Conservation (phyloP, 768 basidiomycete genomes). For the Mycena epipterygia region DNA sequence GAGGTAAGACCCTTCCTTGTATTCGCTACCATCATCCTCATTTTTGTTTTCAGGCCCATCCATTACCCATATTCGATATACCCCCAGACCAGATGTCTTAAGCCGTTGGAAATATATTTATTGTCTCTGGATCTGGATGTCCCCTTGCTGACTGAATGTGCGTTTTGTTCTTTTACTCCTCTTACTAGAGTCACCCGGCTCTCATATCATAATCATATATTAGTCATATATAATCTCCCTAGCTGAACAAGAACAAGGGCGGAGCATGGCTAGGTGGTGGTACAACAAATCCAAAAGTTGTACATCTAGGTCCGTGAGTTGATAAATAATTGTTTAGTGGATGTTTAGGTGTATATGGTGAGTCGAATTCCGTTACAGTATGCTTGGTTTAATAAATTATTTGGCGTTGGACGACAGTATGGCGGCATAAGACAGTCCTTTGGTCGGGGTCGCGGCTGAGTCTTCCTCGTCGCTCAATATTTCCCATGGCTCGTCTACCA, state of each 20-base stretch:
- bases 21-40: neutral
- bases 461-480: conserved; percentile 56
- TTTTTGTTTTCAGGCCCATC: conserved; percentile 31
- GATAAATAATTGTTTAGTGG: conserved; percentile 31
- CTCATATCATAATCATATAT: conserved; percentile 33
- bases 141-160: conserved; percentile 7
- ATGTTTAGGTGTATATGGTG: conserved; percentile 12
- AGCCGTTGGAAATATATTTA: conserved; percentile 16
- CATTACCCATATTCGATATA: conserved; percentile 36
- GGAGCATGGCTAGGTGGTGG: conserved; percentile 21
- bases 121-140: neutral
- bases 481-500: conserved; percentile 72
- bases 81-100: conserved; percentile 20
- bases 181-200: neutral
- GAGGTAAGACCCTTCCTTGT: conserved; percentile 20
- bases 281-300: conserved; percentile 32
- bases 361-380: conserved; percentile 27
- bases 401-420: conserved; percentile 39
- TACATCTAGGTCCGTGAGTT: conserved; percentile 38
- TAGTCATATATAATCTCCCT: conserved; percentile 9
- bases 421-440: conserved; percentile 58
- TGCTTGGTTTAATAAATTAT: conserved; percentile 26
- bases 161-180: neutral
- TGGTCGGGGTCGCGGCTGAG: conserved; percentile 28
- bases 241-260: conserved; percentile 27